Evolutionary conservation across 2,329 filamentous ascomycete species (phyloP).

Genomic region (Zymoseptoria tritici): DNA sequence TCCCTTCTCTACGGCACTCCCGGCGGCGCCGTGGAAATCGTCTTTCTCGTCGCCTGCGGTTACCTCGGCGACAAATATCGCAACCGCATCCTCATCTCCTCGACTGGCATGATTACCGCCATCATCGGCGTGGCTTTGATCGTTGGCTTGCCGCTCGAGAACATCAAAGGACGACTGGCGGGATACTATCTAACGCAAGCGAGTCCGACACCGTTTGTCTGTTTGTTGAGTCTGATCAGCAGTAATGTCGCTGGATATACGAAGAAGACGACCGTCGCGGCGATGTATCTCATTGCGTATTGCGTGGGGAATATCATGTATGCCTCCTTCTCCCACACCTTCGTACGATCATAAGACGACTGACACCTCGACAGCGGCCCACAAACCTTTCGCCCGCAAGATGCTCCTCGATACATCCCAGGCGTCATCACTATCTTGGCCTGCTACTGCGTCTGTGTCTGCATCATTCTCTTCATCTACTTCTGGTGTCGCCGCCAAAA

Average conservation of each 20-base stretch:
- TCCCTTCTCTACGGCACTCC: conserved; percentile 59
- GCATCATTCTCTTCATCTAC: conserved; percentile 55
- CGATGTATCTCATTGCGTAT: conserved; percentile 47
- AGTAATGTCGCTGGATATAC: conserved; percentile 55
- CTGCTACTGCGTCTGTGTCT: conserved; percentile 48
- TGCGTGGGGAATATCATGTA: conserved; percentile 38
- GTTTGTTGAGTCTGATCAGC: conserved; percentile 54
- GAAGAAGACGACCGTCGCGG: conserved; percentile 53
- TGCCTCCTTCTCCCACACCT: neutral
- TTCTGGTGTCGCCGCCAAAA: conserved; percentile 56
- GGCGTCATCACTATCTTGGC: conserved; percentile 58
- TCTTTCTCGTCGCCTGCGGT: conserved; percentile 49
- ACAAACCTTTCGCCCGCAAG: conserved; percentile 50
- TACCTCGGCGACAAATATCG: conserved; percentile 50
- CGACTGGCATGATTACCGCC: conserved; percentile 44
- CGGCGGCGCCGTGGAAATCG: conserved; percentile 57
- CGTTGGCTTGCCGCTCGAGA: conserved; percentile 52
- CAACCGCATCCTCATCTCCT: conserved; percentile 51
- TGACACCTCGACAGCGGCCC: conserved; percentile 26
- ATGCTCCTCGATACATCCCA: conserved; percentile 54
- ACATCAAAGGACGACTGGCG: conserved; percentile 50
- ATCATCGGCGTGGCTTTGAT: conserved; percentile 60
- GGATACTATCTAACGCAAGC: conserved; percentile 61
- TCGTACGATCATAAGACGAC: neutral
- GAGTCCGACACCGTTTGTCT: conserved; percentile 55